phyloP scores from a whole-genome alignment of 176 grass and related monocot genomes.

The maize (Zea mays) region DNA sequence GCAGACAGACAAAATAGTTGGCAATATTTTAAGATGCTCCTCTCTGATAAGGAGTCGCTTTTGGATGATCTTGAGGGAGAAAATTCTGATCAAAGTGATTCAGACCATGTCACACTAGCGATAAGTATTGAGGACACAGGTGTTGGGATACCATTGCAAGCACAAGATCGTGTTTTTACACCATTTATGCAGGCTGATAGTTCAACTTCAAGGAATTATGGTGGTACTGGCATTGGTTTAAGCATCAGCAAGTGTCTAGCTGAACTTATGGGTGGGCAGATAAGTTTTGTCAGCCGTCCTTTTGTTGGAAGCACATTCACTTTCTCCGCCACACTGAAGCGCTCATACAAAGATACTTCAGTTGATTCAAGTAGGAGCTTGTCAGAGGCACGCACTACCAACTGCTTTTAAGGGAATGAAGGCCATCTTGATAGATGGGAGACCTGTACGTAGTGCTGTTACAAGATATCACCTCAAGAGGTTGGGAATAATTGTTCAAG shows the following conservation, averaged over 20 bases:
- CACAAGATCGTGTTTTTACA: conserved; percentile 85
- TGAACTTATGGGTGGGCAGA: conserved; percentile 86
- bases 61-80: conserved; percentile 36
- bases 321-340: conserved; percentile 64
- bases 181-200: conserved; percentile 98
- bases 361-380: conserved; percentile 52
- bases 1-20: conserved; percentile 76
- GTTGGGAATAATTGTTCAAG: conserved; percentile 70
- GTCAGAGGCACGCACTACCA: conserved; percentile 53
- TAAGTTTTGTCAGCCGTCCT: conserved; percentile 77
- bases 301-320: conserved; percentile 88
- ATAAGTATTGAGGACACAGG: conserved; percentile 92
- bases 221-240: conserved; percentile 95
- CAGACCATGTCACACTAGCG: conserved; percentile 50
- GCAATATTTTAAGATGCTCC: conserved; percentile 75
- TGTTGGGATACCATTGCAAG: conserved; percentile 82
- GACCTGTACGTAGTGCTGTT: conserved; percentile 70
- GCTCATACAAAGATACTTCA: conserved; percentile 43
- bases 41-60: conserved; percentile 50
- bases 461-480: conserved; percentile 89
- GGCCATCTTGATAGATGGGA: conserved; percentile 67
- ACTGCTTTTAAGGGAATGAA: conserved; percentile 77
- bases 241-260: conserved; percentile 96
- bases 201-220: conserved; percentile 94
- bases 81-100: conserved; percentile 32